Conservation (phyloP, 129 eudicot genomes). For the Rutidosis leptorrhynchoides region DNA sequence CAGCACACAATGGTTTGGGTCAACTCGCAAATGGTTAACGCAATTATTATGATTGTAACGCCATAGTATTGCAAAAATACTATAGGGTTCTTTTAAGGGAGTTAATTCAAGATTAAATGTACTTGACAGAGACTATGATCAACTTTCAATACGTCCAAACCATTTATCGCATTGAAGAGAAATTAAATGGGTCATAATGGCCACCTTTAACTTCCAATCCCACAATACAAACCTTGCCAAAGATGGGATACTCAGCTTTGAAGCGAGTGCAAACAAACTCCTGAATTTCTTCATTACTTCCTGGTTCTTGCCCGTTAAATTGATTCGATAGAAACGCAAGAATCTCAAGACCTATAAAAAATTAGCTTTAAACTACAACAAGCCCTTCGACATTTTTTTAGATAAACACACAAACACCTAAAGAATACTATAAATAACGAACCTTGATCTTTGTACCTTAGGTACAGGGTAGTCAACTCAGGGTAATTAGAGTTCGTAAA, state of each 20-base stretch:
- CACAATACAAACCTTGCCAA: conserved; percentile 56
- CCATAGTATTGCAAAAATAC: too few relatives aligned
- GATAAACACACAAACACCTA: not conserved
- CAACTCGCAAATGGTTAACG: too few relatives aligned
- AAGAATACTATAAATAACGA: not conserved
- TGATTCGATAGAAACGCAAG: conserved; percentile 96
- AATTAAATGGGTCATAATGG: not conserved
- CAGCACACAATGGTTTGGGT: not conserved
- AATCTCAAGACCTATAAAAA: conserved; percentile 71
- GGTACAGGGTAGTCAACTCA: conserved; percentile 68
- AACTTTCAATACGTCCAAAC: too few relatives aligned
- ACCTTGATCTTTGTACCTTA: conserved; percentile 92
- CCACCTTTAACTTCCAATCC: not conserved
- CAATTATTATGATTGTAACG: too few relatives aligned
- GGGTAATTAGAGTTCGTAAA: conserved; percentile 80
- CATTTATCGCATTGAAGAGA: not conserved
- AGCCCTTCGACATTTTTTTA: not conserved
- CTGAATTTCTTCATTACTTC: conserved; percentile 74
- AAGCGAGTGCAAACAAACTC: conserved; percentile 96
- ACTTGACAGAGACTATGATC: too few relatives aligned
- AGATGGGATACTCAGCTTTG: conserved; percentile 84
- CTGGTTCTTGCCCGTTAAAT: conserved; percentile 93
- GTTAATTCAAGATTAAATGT: too few relatives aligned
- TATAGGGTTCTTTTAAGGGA: too few relatives aligned
- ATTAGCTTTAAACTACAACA: not conserved